A percentile compares a stretch with the other conserved stretches of the same genome.
phyloP scores from a whole-genome alignment of 176 grass and related monocot genomes.

The Carex cristatella region DNA sequence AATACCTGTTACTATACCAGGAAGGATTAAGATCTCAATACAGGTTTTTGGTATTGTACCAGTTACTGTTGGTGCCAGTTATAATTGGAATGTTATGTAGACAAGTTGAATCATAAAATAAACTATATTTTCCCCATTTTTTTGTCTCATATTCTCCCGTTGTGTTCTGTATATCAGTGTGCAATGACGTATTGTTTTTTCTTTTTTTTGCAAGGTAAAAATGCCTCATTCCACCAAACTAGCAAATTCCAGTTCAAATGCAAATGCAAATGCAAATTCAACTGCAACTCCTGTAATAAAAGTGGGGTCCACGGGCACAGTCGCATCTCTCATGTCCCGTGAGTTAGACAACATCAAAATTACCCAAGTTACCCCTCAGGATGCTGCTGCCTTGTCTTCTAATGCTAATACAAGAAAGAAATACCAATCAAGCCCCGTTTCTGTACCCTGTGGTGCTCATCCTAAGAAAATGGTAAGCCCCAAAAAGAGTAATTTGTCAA shows the following conservation, averaged over 20 bases:
- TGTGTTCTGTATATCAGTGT: background rate
- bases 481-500: constrained; percentile 21
- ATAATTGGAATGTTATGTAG: background rate
- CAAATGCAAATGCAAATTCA: constrained; percentile 12
- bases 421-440: constrained; percentile 54
- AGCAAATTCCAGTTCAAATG: constrained; percentile 27
- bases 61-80: constrained; percentile 19
- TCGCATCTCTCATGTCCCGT: constrained; percentile 72
- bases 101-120: background rate
- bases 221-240: constrained; percentile 41
- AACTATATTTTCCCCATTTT: background rate
- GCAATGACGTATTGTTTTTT: background rate
- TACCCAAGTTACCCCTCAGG: constrained; percentile 31
- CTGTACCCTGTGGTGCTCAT: constrained; percentile 56
- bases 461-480: constrained; percentile 39
- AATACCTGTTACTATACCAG: background rate
- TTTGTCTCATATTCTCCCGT: background rate
- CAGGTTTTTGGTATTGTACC: background rate
- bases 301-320: constrained; percentile 76
- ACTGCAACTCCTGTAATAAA: constrained; percentile 29
- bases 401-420: constrained; percentile 18
- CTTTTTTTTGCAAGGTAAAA: constrained; percentile 27
- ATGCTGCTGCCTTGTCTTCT: constrained; percentile 12
- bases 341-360: constrained; percentile 59
- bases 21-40: background rate